A percentile compares a stretch with the other conserved stretches of the same genome.
These are phyloP conservation scores for Trichoderma koningiopsis DNA, from an alignment of 2,329 filamentous ascomycete genomes.

Conservation along the genomic window DNA sequence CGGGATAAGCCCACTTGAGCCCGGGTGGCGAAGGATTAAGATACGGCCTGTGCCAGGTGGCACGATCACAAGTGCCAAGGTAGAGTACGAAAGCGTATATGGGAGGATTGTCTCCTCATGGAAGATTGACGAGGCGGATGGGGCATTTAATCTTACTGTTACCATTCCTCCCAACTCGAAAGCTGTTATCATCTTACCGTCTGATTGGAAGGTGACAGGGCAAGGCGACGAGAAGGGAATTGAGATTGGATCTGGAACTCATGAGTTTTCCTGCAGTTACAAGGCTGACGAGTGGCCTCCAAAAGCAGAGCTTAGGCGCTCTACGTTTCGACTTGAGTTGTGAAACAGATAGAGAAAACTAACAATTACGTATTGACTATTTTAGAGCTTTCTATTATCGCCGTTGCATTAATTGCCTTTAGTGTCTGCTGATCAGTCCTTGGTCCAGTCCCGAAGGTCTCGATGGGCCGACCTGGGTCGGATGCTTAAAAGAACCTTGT, in stretches of 20 bases:
- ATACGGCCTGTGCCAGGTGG: constrained; percentile 42
- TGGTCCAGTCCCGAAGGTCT: neutral
- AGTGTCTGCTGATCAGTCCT: no score
- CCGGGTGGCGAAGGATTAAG: constrained; percentile 44
- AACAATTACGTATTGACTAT: neutral
- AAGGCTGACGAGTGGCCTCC: neutral
- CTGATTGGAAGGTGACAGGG: neutral
- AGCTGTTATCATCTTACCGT: neutral
- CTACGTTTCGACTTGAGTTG: neutral
- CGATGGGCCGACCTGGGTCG: neutral
- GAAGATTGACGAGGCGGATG: neutral
- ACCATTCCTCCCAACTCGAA: neutral
- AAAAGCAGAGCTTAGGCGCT: neutral
- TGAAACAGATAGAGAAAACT: neutral
- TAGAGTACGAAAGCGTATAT: neutral
- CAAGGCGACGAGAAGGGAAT: neutral
- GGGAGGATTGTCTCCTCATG: neutral
- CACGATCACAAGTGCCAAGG: constrained; percentile 36
- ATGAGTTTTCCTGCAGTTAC: neutral
- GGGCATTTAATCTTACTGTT: neutral
- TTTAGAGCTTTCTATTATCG: neutral
- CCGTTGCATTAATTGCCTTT: neutral
- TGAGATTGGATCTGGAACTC: neutral
- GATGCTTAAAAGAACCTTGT: neutral
- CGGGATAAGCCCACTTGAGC: constrained; percentile 43